Evolutionary conservation across 306 rosid species (phyloP).

Genomic region (Cicer cuneatum): DNA sequence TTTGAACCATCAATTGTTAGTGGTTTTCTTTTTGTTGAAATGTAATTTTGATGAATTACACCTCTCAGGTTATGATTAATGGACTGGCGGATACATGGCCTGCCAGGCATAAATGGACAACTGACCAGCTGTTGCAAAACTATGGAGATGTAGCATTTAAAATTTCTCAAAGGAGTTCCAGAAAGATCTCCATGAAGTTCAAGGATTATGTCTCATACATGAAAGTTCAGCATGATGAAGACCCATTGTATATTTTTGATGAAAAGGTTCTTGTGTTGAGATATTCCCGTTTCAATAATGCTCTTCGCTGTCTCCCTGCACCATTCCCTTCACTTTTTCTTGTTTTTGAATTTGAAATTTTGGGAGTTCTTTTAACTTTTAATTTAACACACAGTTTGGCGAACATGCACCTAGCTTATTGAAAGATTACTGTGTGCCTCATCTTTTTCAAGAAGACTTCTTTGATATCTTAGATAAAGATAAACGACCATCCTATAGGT

Average conservation of each 20-base stretch:
- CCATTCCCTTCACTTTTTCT: constrained; percentile 38
- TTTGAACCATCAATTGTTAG: constrained; percentile 28
- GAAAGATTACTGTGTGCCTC: constrained; percentile 88
- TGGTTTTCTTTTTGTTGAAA: constrained; percentile 34
- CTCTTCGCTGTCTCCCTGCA: constrained; percentile 12
- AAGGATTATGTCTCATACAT: constrained; percentile 84
- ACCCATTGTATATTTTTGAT: constrained; percentile 94
- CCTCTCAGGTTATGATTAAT: constrained; percentile 71
- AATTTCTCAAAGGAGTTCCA: constrained; percentile 80
- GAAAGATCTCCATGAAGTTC: constrained; percentile 74
- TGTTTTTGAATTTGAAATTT: constrained; percentile 37
- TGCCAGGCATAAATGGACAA: constrained; percentile 83
- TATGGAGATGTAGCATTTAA: constrained; percentile 81
- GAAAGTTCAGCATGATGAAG: constrained; percentile 89
- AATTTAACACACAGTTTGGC: constrained; percentile 70
- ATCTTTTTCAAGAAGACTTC: constrained; percentile 88
- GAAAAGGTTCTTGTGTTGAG: constrained; percentile 68
- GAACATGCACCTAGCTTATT: constrained; percentile 85
- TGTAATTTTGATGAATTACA: constrained; percentile 45
- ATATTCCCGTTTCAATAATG: constrained; percentile 39
- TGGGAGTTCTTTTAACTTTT: constrained; percentile 39
- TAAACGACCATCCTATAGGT: constrained; percentile 91
- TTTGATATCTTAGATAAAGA: constrained; percentile 80
- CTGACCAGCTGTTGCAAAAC: constrained; percentile 66
- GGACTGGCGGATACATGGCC: constrained; percentile 91